Conservation (phyloP, 1,284 basidiomycete genomes). For the Golubevia sp. region DNA sequence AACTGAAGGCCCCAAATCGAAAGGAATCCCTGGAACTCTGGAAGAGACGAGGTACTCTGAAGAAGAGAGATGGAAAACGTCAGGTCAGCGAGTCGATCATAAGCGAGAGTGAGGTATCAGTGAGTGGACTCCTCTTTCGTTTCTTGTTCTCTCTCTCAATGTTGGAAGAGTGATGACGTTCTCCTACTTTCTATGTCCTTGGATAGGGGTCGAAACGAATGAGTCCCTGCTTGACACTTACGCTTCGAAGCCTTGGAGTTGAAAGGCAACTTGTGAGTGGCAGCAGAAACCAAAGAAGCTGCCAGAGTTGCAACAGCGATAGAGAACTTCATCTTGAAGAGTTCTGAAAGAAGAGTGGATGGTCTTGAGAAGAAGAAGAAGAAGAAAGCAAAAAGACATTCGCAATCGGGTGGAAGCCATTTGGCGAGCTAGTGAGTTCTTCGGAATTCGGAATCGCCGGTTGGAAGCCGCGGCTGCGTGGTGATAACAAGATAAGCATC, state of each 20-base stretch:
- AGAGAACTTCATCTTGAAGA: not conserved
- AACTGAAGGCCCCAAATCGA: constrained; percentile 74
- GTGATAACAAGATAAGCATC: too few species aligned
- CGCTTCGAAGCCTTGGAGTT: not conserved
- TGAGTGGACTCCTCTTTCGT: not conserved
- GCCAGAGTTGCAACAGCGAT: not conserved
- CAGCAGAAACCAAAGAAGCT: not conserved
- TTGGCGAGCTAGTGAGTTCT: too few species aligned
- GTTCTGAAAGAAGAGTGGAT: too few species aligned
- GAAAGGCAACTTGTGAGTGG: not conserved
- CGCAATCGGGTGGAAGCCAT: too few species aligned
- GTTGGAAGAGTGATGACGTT: too few species aligned
- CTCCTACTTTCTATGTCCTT: not conserved
- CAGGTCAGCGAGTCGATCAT: too few species aligned
- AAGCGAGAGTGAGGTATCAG: too few species aligned
- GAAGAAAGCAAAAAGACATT: not conserved
- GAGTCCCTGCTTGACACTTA: not conserved
- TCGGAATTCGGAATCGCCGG: too few species aligned
- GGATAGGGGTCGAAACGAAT: too few species aligned
- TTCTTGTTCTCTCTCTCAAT: not conserved
- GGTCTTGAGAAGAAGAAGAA: not conserved
- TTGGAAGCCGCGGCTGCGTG: too few species aligned
- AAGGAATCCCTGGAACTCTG: constrained; percentile 69
- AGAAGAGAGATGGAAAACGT: too few species aligned
- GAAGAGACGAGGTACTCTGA: too few species aligned